Percentiles rank a stretch among this genome's conserved stretches.
These are phyloP conservation scores for Sphagnum contortum DNA, from an alignment of 225 moss, liverwort and hornwort genomes.

Conservation along the genomic window DNA sequence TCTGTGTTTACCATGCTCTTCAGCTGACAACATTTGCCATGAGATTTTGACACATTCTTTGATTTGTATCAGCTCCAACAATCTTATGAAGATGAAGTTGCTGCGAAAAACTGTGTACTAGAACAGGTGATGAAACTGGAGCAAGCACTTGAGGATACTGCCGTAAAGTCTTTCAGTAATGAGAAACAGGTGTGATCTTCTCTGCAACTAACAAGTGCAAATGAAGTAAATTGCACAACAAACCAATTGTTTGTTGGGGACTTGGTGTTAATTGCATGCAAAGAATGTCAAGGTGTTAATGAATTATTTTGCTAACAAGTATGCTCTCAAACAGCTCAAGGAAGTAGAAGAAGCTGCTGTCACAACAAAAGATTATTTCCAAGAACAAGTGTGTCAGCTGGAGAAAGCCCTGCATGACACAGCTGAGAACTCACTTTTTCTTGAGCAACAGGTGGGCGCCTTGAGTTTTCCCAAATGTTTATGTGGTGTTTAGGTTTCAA, in stretches of 20 bases:
- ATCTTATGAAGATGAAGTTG: too few relatives aligned
- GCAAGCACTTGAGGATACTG: too few relatives aligned
- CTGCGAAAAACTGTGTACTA: too few relatives aligned
- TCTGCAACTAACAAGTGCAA: not conserved
- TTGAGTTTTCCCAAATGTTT: not conserved
- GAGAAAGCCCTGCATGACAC: constrained; percentile 27
- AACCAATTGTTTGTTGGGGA: not conserved
- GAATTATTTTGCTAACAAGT: not conserved
- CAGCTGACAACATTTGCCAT: not conserved
- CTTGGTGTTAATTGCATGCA: not conserved
- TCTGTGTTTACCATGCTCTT: too few relatives aligned
- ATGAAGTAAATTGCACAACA: not conserved
- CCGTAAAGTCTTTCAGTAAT: not conserved
- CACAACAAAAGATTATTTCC: constrained; percentile 30
- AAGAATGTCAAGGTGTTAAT: not conserved
- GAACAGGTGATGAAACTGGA: too few relatives aligned
- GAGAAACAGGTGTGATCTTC: not conserved
- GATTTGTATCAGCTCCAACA: not conserved
- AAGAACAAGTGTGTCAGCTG: constrained; percentile 39
- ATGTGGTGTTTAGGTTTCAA: not conserved
- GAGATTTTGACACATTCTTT: constrained; percentile 1
- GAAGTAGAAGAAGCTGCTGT: constrained; percentile 31
- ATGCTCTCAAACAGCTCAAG: constrained; percentile 29
- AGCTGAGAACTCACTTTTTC: constrained; percentile 15
- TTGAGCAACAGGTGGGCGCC: constrained; percentile 26